A percentile compares a stretch with the other conserved stretches of the same genome.
Conservation (phyloP, 176 grass and related monocot species). For the Bolboschoenus planiculmis region DNA sequence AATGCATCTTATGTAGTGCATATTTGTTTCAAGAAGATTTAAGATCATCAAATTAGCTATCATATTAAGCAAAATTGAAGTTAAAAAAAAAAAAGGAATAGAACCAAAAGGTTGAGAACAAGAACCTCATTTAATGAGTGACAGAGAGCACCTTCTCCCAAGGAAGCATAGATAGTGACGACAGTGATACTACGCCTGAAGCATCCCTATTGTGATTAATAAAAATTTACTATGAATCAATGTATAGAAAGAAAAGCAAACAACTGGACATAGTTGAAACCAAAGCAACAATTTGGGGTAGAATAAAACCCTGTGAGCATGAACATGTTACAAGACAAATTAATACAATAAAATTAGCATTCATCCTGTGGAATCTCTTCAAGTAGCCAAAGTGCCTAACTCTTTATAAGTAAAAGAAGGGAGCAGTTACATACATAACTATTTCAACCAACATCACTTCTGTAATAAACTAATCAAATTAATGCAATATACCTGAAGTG, state of each 20-base stretch:
- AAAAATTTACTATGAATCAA: background rate
- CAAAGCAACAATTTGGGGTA: background rate
- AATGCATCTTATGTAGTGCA: background rate
- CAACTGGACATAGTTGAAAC: background rate
- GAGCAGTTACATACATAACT: background rate
- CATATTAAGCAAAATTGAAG: background rate
- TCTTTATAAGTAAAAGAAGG: background rate
- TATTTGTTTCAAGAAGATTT: background rate
- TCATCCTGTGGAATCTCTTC: background rate
- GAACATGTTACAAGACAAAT: background rate
- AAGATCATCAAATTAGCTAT: background rate
- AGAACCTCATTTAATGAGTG: conserved; percentile 93
- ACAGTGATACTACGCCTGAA: conserved; percentile 82
- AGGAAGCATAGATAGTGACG: conserved; percentile 91
- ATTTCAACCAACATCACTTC: background rate
- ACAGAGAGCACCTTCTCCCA: conserved; percentile 82
- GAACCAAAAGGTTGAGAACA: conserved; percentile 16
- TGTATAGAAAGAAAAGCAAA: background rate
- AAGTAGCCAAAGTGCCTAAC: background rate
- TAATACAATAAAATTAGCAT: background rate
- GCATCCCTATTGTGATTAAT: conserved; percentile 46
- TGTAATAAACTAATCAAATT: background rate
- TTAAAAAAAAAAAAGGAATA: background rate
- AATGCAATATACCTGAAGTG: conserved; percentile 62
- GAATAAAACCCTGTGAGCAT: background rate